Base-by-base conservation (phyloP, 768 basidiomycete genomes). In the Coprinopsis marcescibilis region DNA sequence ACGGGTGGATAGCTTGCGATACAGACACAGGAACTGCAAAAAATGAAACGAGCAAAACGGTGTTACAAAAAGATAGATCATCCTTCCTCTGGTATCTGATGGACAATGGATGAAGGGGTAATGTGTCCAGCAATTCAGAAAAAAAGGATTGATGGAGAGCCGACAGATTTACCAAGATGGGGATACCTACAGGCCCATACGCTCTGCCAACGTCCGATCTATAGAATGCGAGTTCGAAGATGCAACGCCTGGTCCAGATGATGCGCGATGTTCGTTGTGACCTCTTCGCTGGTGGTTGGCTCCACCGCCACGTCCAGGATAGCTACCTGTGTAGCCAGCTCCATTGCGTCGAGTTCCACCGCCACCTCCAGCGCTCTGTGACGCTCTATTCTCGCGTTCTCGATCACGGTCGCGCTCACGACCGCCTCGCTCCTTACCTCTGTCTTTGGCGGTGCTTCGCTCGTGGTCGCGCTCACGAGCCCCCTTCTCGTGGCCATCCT, bases 191-290 rank as follows among this genome's bases (percentile, higher is more conserved):
- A 88, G 73, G 63, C 88, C 88, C 82, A 90, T 77, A 59, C 88
- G 71, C 65, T 89, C 85, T 63, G 82, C 84, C 71, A 90, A 80
- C 72, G 88, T 86, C 77, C 87, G 86, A 71, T 85, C 83, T 32
- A 69, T 70, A 52, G 69, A 64, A 52, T 66, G 66, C 49, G 62
- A 49, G 52, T 59, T 62, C 48, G 63, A 65, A 48, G 62, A 45
- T 52, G 62, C 12, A 13, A 36, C 7, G 17, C 35, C 35, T 8
- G 35, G 7, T 8, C 35, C 35, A 36, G 35, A 17, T n/a, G n/a
- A n/a, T 10, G 35, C 15, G 20, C 20, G 7, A 36, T 10, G 35
- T 19, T 40, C 38, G 17, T 5, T 24, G 21, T 20, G 11, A 23
- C 8, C 25, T 15, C 38, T 40, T 20, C 38, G 38, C 45, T 59